Base-by-base conservation (phyloP, 2,329 filamentous ascomycete species). In the Curvularia lunata region DNA sequence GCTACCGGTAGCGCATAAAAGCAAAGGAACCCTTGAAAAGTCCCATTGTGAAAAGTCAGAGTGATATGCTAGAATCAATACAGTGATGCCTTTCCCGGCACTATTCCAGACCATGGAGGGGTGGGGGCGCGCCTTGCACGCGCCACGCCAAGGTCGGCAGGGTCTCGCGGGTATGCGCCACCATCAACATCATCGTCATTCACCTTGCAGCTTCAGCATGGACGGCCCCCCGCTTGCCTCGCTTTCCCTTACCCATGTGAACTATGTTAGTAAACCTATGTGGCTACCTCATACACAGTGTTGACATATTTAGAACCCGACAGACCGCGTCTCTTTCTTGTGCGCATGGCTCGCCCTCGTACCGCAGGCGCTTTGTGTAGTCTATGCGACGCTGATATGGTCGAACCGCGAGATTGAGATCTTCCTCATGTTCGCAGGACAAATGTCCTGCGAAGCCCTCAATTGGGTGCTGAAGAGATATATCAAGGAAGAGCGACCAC, bases 271-370 rank as follows among this genome's bases (percentile, higher is more conserved):
- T 55, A 38, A 45, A 41, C n/a, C 28, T 19, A 30, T 13, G 48
- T 52, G 45, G 48, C 42, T 23, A 5, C 50, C 21, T 21, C 42
- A 13, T 41, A 43, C 61, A 51, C 43, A 18, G 61, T 52, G 56
- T 66, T 71, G 42, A 72, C 54, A 10, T n/a, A 32, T 57, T 56
- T 71, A 97, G 92, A 91, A 98, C 80, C 92, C 96, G 5, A 79
- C 87, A 60, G 94, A 98, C 79, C 86, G 84, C 54, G 58, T 97
- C 69, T 98, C 95, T 48, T 91, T 92, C 79, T 75, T 92, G 47
- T 97, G 91, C 77, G 95, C 95, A 68, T 97, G 91, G 86, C 91
- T 99, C 58, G 93, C 96, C 62, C 90, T 99, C 58, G 85, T 97
- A 54, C 95, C 95, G 0, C 95, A 99, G 77, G 92, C 89, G 21